Evolutionary conservation across 75 land plant species (phyloP).

Genomic region (Larix kaempferi): DNA sequence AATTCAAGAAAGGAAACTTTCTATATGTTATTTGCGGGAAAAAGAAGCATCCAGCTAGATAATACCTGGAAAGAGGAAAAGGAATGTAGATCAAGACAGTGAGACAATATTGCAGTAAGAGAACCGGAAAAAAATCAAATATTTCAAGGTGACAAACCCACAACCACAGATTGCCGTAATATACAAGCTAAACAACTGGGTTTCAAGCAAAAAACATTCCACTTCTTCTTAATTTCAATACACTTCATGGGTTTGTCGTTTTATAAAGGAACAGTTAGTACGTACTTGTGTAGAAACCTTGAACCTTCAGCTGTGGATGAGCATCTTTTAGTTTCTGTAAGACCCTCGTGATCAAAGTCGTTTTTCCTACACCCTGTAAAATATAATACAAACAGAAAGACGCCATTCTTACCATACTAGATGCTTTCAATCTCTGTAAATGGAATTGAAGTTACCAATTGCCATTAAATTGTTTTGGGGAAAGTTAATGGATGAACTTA

Average conservation of each 20-base stretch:
- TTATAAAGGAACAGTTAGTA: neutral
- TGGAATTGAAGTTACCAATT: neutral
- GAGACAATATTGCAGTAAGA: too few species aligned
- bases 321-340: conserved; percentile 43
- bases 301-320: conserved; percentile 50
- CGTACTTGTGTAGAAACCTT: conserved; percentile 76
- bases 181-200: neutral
- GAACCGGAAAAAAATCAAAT: too few species aligned
- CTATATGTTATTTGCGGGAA: too few species aligned
- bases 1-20: too few species aligned
- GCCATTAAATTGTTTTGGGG: neutral
- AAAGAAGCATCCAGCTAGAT: too few species aligned
- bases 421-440: neutral
- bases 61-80: too few species aligned
- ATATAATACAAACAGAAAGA: neutral
- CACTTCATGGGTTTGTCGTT: neutral
- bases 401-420: neutral
- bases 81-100: too few species aligned
- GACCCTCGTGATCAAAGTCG: conserved; percentile 61
- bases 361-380: conserved; percentile 74
- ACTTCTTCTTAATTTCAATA: neutral
- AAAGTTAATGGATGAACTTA: conserved; percentile 11
- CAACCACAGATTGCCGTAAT: neutral
- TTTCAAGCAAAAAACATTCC: neutral
- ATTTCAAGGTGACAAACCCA: neutral